These are phyloP conservation scores for Calamus simplicifolius DNA, from an alignment of 176 grass and related monocot genomes.

Conservation along the genomic window DNA sequence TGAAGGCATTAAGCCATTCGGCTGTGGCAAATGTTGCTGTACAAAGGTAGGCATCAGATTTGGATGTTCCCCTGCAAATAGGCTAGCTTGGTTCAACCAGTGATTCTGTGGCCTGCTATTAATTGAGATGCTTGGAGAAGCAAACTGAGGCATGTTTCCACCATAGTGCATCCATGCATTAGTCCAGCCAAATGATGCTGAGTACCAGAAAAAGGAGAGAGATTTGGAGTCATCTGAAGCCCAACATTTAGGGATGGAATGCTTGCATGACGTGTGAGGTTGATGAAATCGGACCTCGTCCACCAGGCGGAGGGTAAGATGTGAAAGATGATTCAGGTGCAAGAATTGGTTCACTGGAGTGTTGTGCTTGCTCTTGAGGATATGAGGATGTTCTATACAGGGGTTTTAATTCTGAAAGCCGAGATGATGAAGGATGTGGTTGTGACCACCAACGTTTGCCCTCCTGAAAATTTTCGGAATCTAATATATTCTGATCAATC, in stretches of 20 bases:
- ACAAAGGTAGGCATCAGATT: background rate
- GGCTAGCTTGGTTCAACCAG: slow-evolving; percentile 3
- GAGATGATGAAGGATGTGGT: background rate
- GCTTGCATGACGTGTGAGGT: slow-evolving; percentile 18
- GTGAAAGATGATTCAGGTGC: slow-evolving; percentile 12
- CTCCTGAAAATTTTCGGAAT: slow-evolving; percentile 13
- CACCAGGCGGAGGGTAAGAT: slow-evolving; percentile 13
- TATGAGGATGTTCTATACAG: slow-evolving; percentile 16
- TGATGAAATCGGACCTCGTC: background rate
- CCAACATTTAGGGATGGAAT: slow-evolving; percentile 1
- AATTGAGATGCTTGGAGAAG: slow-evolving; percentile 1
- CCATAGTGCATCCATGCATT: slow-evolving; percentile 4
- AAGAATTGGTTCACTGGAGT: background rate
- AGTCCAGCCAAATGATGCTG: slow-evolving; percentile 11
- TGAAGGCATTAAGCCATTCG: slow-evolving; percentile 1
- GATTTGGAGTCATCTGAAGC: slow-evolving; percentile 1
- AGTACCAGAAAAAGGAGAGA: slow-evolving; percentile 1
- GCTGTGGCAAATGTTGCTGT: background rate
- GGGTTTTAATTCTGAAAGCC: slow-evolving; percentile 2
- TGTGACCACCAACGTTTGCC: slow-evolving; percentile 17
- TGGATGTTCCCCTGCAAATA: background rate
- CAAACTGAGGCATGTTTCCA: slow-evolving; percentile 11
- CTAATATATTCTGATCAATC: slow-evolving; percentile 21
- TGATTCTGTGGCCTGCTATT: background rate
- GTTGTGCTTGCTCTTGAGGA: slow-evolving; percentile 3